Percentiles rank a stretch among this genome's conserved stretches.
These are phyloP conservation scores for Rhynchospora breviuscula DNA, from an alignment of 176 grass and related monocot species.

Conservation along the genomic window DNA sequence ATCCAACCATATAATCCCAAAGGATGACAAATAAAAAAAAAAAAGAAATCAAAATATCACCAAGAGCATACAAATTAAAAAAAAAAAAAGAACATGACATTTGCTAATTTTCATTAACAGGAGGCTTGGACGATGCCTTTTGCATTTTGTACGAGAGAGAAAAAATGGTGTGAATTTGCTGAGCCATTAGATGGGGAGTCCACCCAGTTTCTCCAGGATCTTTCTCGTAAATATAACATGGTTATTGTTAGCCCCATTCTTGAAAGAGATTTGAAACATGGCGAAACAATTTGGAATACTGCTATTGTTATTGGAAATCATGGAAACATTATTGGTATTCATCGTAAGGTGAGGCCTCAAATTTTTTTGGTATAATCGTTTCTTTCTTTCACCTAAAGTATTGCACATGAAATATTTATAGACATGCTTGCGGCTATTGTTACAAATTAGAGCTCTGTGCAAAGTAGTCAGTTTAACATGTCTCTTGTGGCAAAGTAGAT, in stretches of 20 bases:
- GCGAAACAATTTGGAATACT: constrained; percentile 94
- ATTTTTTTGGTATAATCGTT: background rate
- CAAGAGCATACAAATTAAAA: background rate
- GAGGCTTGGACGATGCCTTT: constrained; percentile 99
- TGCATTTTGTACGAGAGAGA: constrained; percentile 96
- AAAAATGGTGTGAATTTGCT: constrained; percentile 97
- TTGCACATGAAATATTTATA: background rate
- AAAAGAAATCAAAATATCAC: background rate
- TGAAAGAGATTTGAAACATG: constrained; percentile 93
- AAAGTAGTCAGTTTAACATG: too few species aligned
- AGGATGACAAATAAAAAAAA: constrained; percentile 3
- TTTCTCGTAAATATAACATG: constrained; percentile 91
- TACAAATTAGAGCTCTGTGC: background rate
- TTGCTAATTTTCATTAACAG: constrained; percentile 38
- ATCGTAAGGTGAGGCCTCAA: constrained; percentile 57
- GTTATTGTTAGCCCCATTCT: constrained; percentile 90
- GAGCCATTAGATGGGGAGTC: constrained; percentile 80
- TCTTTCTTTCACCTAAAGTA: background rate
- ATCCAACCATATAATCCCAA: constrained; percentile 10
- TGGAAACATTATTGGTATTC: constrained; percentile 91
- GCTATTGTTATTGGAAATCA: constrained; percentile 89
- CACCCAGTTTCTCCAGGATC: constrained; percentile 82
- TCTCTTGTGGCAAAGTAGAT: background rate
- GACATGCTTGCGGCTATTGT: background rate
- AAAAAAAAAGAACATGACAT: background rate